phyloP scores from a whole-genome alignment of 2,329 filamentous ascomycete genomes.

The Clonostachys rosea region DNA sequence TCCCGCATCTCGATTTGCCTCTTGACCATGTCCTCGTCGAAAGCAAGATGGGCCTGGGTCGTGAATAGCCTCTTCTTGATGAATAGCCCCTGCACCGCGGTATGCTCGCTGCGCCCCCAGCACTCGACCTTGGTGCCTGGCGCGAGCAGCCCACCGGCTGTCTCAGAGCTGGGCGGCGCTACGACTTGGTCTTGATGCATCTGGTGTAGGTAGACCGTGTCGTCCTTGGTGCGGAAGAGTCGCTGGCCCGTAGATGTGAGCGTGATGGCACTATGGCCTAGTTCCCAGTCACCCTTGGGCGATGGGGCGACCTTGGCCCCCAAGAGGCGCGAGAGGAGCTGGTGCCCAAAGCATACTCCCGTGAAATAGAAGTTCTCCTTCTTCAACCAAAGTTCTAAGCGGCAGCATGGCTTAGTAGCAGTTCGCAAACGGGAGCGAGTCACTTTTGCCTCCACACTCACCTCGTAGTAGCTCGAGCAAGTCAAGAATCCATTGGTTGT shows the following conservation, averaged over 20 bases:
- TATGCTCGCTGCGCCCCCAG: slow-evolving; percentile 61
- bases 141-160: slow-evolving; percentile 26
- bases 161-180: slow-evolving; percentile 50
- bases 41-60: slow-evolving; percentile 77
- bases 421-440: neutral
- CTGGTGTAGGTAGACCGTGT: slow-evolving; percentile 59
- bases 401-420: neutral
- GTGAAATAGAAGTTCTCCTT: slow-evolving; percentile 54
- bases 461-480: slow-evolving; percentile 53
- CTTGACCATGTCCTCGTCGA: slow-evolving; percentile 62
- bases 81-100: slow-evolving; percentile 72
- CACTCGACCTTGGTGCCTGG: slow-evolving; percentile 37
- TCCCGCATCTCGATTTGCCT: slow-evolving; percentile 59
- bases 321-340: slow-evolving; percentile 69
- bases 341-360: slow-evolving; percentile 79
- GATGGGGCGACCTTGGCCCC: slow-evolving; percentile 63
- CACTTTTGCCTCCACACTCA: slow-evolving; percentile 18
- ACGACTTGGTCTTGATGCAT: slow-evolving; percentile 77
- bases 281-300: slow-evolving; percentile 65
- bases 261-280: slow-evolving; percentile 60
- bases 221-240: slow-evolving; percentile 51
- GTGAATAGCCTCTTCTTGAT: slow-evolving; percentile 59
- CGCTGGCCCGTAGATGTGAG: slow-evolving; percentile 63
- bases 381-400: slow-evolving; percentile 39
- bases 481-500: slow-evolving; percentile 68